Evolutionary conservation across 306 rosid genomes (phyloP).

Genomic region (peach (Prunus persica)): DNA sequence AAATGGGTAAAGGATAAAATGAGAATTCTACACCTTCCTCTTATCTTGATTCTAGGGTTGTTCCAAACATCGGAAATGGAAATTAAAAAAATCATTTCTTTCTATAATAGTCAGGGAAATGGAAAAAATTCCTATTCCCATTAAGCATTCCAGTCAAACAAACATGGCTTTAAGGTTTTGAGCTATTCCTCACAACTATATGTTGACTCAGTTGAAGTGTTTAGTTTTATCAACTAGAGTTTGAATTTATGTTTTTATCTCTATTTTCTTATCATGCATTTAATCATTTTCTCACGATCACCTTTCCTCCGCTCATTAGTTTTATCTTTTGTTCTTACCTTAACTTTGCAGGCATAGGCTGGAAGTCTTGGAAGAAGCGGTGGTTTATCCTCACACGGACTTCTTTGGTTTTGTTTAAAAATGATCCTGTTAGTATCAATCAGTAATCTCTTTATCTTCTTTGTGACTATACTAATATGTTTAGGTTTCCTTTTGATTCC

Average conservation of each 20-base stretch:
- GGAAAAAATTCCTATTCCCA: no score
- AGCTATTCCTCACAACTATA: background rate
- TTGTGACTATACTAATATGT: constrained; percentile 7
- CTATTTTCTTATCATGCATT: background rate
- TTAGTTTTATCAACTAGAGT: background rate
- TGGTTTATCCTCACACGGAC: constrained; percentile 97
- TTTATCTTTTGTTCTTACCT: constrained; percentile 11
- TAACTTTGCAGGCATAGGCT: constrained; percentile 81
- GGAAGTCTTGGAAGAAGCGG: constrained; percentile 99
- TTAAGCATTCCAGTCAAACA: no score
- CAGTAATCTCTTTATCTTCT: constrained; percentile 17
- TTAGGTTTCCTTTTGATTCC: background rate
- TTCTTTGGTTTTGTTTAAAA: constrained; percentile 94
- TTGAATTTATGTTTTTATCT: background rate
- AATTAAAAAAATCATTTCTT: no score
- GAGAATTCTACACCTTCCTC: no score
- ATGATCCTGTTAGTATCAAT: constrained; percentile 81
- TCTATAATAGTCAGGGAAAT: no score
- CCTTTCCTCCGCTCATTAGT: background rate
- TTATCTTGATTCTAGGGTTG: no score
- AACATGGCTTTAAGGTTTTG: background rate
- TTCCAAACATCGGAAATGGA: no score
- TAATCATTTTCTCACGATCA: background rate
- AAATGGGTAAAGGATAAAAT: no score
- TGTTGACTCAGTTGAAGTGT: background rate